Base-by-base conservation (phyloP, 2,329 filamentous ascomycete species). In the Camptophora hylomeconis region DNA sequence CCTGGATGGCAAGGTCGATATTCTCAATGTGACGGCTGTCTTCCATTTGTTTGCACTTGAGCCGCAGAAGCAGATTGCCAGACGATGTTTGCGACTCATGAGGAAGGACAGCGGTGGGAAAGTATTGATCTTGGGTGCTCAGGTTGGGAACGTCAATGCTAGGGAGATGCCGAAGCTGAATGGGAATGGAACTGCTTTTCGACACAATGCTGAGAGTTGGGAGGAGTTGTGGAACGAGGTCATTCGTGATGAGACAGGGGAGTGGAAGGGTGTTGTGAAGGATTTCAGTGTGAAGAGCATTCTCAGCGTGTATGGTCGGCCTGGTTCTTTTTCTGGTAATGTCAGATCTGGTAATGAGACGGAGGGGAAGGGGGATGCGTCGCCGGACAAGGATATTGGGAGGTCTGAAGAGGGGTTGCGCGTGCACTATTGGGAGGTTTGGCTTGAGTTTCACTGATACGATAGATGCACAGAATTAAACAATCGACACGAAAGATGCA, bases 221-320 rank as follows among this genome's bases (percentile, higher is more conserved):
- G 60, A 64, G 40, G 43, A 43, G 19, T 49, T 73, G 14, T 73
- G 69, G 69, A 54, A 67, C 29, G 60, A 68, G 35, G 57, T 70
- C n/a, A n/a, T n/a, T n/a, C n/a, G n/a, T n/a, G n/a, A n/a, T n/a
- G n/a, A n/a, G n/a, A n/a, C 19, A 18, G 33, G 3, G 37, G 31
- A 15, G 24, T 19, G 18, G 23, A n/a, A 17, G 14, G 7, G 8
- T 30, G 5, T 30, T 18, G 12, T 5, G 12, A 9, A 19, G 17
- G 17, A 25, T 30, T 24, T 28, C 14, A 10, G 26, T 22, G 16
- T 41, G 37, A 7, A 31, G 18, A 10, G 38, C n/a, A n/a, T n/a
- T n/a, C n/a, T n/a, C n/a, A n/a, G n/a, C n/a, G n/a, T n/a, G n/a
- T n/a, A n/a, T n/a, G n/a, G n/a, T n/a, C n/a, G n/a, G n/a, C n/a